Evolutionary conservation across 2,329 filamentous ascomycete species (phyloP).

Genomic region (Fusarium chlamydosporum): DNA sequence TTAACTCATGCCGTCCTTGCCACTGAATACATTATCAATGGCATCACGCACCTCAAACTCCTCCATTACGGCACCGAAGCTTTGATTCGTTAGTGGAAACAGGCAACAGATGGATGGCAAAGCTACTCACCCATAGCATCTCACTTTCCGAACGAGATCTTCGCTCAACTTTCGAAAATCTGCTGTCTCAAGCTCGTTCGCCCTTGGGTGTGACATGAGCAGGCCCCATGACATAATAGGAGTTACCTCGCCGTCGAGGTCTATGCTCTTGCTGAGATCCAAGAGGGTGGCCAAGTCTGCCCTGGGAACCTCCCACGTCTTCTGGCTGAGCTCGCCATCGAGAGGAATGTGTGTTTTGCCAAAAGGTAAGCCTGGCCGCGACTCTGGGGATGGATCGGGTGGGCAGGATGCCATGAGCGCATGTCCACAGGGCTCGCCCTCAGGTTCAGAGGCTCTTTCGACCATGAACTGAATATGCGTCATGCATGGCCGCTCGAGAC

Average conservation of each 20-base stretch:
- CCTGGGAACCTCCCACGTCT: slow-evolving; percentile 84
- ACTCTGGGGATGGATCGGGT: slow-evolving; percentile 71
- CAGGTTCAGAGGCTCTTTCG: slow-evolving; percentile 69
- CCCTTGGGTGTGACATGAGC: slow-evolving; percentile 78
- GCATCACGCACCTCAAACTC: slow-evolving; percentile 83
- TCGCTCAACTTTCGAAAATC: slow-evolving; percentile 81
- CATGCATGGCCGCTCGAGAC: slow-evolving; percentile 93
- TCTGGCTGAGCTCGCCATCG: slow-evolving; percentile 63
- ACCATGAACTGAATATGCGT: slow-evolving; percentile 87
- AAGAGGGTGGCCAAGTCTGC: slow-evolving; percentile 84
- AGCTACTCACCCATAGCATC: slow-evolving; percentile 88
- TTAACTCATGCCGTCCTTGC: slow-evolving; percentile 30
- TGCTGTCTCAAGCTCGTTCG: slow-evolving; percentile 72
- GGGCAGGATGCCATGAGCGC: slow-evolving; percentile 94
- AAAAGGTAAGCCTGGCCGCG: slow-evolving; percentile 67
- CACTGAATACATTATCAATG: slow-evolving; percentile 71
- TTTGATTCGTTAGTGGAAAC: slow-evolving; percentile 49
- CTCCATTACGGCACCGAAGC: slow-evolving; percentile 75
- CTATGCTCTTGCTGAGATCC: slow-evolving; percentile 84
- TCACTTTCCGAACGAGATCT: slow-evolving; percentile 82
- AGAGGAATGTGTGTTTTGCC: slow-evolving; percentile 60
- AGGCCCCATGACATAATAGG: slow-evolving; percentile 96
- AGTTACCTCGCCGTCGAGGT: slow-evolving; percentile 91
- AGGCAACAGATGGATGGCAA: neutral
- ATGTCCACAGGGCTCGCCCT: slow-evolving; percentile 84